Evolutionary conservation across 169 alveolate species (phyloP).

Genomic region (Cryptosporidium baileyi): DNA sequence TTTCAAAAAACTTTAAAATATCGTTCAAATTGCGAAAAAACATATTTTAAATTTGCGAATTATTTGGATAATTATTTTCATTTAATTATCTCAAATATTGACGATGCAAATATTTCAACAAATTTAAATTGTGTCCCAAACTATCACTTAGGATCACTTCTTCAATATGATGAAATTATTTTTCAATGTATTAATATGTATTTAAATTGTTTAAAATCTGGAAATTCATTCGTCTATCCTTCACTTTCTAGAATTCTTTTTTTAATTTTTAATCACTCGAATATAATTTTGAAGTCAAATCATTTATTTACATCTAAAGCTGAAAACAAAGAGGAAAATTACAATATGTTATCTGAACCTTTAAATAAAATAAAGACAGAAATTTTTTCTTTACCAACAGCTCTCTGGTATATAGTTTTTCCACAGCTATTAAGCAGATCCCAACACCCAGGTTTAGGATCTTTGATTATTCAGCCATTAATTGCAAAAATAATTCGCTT

Average conservation of each 20-base stretch:
- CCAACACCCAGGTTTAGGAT: slow-evolving; percentile 75
- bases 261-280: slow-evolving; percentile 48
- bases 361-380: slow-evolving; percentile 25
- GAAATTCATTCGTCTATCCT: slow-evolving; percentile 43
- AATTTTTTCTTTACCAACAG: background rate
- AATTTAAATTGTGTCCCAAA: background rate
- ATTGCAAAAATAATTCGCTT: slow-evolving; percentile 72
- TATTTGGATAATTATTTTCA: slow-evolving; percentile 57
- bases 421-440: slow-evolving; percentile 77
- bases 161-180: slow-evolving; percentile 52
- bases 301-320: background rate
- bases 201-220: slow-evolving; percentile 31
- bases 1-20: slow-evolving; percentile 15
- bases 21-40: slow-evolving; percentile 64
- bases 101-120: slow-evolving; percentile 8
- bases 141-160: slow-evolving; percentile 17
- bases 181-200: slow-evolving; percentile 49
- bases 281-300: background rate
- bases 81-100: slow-evolving; percentile 24
- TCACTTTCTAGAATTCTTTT: slow-evolving; percentile 57
- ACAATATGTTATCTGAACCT: background rate
- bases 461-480: slow-evolving; percentile 73
- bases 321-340: background rate
- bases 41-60: slow-evolving; percentile 59
- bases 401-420: slow-evolving; percentile 74